These are phyloP conservation scores for Debaryomyces sp. DNA, from an alignment of 1,139 yeast genomes.

Conservation along the genomic window DNA sequence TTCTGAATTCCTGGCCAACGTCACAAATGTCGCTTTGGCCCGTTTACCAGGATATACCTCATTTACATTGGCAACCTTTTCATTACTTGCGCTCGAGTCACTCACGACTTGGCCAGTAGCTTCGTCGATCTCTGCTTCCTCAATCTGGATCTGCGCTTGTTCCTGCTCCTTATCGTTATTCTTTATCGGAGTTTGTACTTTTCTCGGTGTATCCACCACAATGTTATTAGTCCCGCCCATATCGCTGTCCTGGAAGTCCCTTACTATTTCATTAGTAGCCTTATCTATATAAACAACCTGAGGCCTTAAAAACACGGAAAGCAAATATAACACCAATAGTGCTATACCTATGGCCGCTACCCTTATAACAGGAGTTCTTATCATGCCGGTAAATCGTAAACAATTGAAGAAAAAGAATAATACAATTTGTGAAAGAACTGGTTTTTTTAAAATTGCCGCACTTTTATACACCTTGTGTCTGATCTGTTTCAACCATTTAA, in stretches of 20 bases:
- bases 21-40: slow-evolving; percentile 65
- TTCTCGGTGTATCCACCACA: not conserved
- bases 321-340: slow-evolving; percentile 20
- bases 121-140: slow-evolving; percentile 3
- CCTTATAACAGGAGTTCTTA: slow-evolving; percentile 22
- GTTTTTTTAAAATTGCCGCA: not conserved
- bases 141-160: slow-evolving; percentile 11
- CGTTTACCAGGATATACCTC: slow-evolving; percentile 16
- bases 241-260: slow-evolving; percentile 14
- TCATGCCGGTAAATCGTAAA: slow-evolving; percentile 14
- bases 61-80: slow-evolving; percentile 17
- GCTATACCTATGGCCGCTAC: slow-evolving; percentile 22
- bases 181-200: slow-evolving; percentile 18
- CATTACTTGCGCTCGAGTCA: not conserved
- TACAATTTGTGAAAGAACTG: not conserved
- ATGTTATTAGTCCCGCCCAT: not conserved
- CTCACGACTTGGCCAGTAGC: not conserved
- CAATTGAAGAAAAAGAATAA: not conserved
- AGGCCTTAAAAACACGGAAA: slow-evolving; percentile 20
- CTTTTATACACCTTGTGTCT: not conserved
- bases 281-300: slow-evolving; percentile 28
- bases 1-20: slow-evolving; percentile 66
- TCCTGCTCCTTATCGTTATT: slow-evolving; percentile 12
- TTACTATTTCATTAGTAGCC: slow-evolving; percentile 22
- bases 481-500: not conserved